phyloP scores from a whole-genome alignment of 371 early-diverging fungal species.

The Mucor saturninus region DNA sequence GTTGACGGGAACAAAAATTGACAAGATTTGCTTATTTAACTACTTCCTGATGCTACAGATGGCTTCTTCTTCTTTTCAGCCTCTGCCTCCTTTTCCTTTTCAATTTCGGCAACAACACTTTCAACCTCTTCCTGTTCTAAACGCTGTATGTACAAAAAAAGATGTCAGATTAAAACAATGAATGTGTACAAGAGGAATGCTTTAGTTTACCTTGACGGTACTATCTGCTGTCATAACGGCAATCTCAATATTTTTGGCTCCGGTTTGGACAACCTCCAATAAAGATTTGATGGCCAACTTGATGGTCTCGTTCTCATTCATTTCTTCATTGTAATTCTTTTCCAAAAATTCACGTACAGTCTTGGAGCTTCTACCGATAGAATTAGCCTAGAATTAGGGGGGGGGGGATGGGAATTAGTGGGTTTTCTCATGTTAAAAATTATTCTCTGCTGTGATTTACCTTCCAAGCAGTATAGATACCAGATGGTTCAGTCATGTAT shows the following conservation, averaged over 20 bases:
- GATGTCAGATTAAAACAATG: not conserved
- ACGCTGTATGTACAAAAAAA: slow-evolving; percentile 49
- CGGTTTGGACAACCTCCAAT: slow-evolving; percentile 98
- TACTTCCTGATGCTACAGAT: slow-evolving; percentile 36
- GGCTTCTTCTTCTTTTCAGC: slow-evolving; percentile 79
- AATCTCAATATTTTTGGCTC: slow-evolving; percentile 98
- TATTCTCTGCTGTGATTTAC: slow-evolving; percentile 34
- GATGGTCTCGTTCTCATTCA: slow-evolving; percentile 80
- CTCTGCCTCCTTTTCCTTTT: slow-evolving; percentile 93
- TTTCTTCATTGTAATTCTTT: slow-evolving; percentile 91
- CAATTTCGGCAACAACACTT: slow-evolving; percentile 82
- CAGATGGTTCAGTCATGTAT: slow-evolving; percentile 99
- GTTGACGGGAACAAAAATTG: not conserved
- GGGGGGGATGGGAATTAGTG: not conserved
- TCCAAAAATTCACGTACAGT: slow-evolving; percentile 98
- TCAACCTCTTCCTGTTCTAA: slow-evolving; percentile 87
- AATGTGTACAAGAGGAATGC: not conserved
- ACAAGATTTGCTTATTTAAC: slow-evolving; percentile 15
- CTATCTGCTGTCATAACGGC: slow-evolving; percentile 85
- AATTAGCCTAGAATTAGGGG: slow-evolving; percentile 70
- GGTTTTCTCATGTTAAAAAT: not conserved
- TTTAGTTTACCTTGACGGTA: slow-evolving; percentile 61
- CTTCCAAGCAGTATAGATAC: slow-evolving; percentile 99
- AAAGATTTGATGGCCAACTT: slow-evolving; percentile 92
- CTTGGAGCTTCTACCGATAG: slow-evolving; percentile 96